Conservation (phyloP, 2,329 filamentous ascomycete genomes). For the Ilyonectria mors-panacis region DNA sequence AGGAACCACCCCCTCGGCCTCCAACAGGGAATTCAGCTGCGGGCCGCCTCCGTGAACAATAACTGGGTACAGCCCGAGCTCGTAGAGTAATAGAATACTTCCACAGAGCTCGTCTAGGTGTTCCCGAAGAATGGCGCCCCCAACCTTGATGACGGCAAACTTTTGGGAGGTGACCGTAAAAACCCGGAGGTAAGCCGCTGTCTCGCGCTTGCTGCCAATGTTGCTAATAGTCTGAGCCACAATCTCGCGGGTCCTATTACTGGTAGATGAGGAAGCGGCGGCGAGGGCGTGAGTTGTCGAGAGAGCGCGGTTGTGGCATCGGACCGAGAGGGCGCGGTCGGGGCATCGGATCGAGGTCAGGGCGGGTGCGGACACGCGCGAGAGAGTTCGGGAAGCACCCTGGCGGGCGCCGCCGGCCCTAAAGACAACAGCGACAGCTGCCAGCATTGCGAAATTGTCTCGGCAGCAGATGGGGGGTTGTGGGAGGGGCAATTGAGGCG, state of each 20-base stretch:
- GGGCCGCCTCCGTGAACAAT: too few species aligned
- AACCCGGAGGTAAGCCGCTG: conserved; percentile 79
- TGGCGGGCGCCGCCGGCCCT: conserved; percentile 1
- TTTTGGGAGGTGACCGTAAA: conserved; percentile 97
- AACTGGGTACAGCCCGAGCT: too few species aligned
- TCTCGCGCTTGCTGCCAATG: too few species aligned
- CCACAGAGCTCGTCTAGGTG: too few species aligned
- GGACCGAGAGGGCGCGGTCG: too few species aligned
- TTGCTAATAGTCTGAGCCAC: too few species aligned
- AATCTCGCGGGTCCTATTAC: conserved; percentile 6
- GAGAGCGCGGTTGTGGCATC: conserved; percentile 1
- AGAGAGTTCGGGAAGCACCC: conserved; percentile 4
- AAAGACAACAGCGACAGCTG: conserved; percentile 2
- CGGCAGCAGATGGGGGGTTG: conserved; percentile 2
- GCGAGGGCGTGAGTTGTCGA: conserved; percentile 6
- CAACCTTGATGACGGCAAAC: conserved; percentile 76
- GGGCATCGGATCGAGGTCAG: conserved; percentile 2
- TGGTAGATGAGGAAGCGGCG: neutral
- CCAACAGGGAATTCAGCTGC: too few species aligned
- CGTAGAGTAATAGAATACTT: too few species aligned
- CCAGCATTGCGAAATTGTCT: conserved; percentile 2
- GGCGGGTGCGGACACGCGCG: conserved; percentile 2
- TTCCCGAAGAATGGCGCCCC: too few species aligned
- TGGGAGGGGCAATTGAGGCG: neutral
- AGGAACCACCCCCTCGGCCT: conserved; percentile 60